Evolutionary conservation across 768 basidiomycete species (phyloP).

Genomic region (Amanita pallidorosea): DNA sequence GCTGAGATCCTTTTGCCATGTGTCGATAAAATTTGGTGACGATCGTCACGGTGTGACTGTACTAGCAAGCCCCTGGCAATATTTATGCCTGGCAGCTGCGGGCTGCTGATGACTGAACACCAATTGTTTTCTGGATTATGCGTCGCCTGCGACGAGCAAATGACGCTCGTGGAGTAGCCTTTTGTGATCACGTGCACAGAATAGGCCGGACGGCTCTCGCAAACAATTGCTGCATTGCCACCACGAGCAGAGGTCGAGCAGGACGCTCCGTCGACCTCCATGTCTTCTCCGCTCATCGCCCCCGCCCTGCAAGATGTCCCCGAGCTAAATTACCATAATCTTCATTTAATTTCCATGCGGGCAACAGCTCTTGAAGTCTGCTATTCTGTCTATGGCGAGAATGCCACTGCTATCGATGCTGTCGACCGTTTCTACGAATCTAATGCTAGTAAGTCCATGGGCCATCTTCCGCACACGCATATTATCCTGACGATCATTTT

Average conservation of each 20-base stretch:
- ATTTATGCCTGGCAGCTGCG: too few species aligned
- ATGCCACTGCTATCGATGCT: slow-evolving; percentile 35
- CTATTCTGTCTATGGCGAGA: slow-evolving; percentile 56
- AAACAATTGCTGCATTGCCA: background rate
- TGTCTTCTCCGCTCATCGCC: background rate
- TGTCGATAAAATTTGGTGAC: slow-evolving; percentile 15
- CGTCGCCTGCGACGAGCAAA: too few species aligned
- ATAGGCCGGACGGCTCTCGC: background rate
- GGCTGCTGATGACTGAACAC: background rate
- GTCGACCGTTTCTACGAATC: slow-evolving; percentile 61
- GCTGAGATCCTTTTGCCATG: slow-evolving; percentile 83
- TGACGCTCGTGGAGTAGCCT: background rate
- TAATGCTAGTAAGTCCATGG: slow-evolving; percentile 45
- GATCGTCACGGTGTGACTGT: slow-evolving; percentile 10
- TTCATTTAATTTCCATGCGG: slow-evolving; percentile 34
- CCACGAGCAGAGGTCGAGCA: background rate
- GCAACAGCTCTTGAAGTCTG: slow-evolving; percentile 60
- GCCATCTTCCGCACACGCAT: slow-evolving; percentile 1
- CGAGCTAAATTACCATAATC: slow-evolving; percentile 14
- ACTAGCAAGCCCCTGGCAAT: background rate
- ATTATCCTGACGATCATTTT: slow-evolving; percentile 10
- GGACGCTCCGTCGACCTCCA: background rate
- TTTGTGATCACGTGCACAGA: background rate
- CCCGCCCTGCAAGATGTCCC: background rate
- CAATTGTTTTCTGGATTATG: background rate